Conservation (phyloP, 768 basidiomycete species). For the Glaciozyma martinii region DNA sequence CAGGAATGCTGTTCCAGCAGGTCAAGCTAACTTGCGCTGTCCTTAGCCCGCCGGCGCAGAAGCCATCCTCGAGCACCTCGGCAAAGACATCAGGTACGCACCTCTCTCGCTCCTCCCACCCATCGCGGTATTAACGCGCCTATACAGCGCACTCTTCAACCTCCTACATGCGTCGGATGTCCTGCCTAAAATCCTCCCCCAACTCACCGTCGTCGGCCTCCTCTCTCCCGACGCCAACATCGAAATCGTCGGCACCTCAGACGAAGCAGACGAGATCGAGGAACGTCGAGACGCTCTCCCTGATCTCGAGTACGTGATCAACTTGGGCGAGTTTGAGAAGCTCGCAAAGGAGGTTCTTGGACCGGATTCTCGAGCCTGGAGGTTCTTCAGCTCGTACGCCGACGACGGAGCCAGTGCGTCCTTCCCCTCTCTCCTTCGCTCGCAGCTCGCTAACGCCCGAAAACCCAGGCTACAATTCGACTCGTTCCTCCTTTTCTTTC, state of each 20-base stretch:
- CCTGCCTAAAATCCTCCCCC: not conserved
- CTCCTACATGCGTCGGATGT: constrained; percentile 9
- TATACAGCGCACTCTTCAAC: constrained; percentile 10
- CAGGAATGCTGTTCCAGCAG: too few species aligned
- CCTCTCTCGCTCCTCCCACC: not conserved
- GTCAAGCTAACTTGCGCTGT: too few species aligned
- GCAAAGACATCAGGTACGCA: constrained; percentile 11
- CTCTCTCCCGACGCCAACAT: constrained; percentile 3
- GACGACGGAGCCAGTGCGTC: constrained; percentile 18
- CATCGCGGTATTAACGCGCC: not conserved
- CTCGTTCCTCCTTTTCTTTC: not conserved
- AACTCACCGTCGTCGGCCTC: constrained; percentile 8
- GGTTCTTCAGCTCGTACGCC: constrained; percentile 5
- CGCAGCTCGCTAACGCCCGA: not conserved
- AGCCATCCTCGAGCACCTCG: constrained; percentile 8
- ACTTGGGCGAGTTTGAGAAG: constrained; percentile 25
- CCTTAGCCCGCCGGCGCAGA: constrained; percentile 18
- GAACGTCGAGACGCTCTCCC: constrained; percentile 4
- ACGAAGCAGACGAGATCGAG: constrained; percentile 14
- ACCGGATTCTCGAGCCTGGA: constrained; percentile 9
- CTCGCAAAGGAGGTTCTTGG: constrained; percentile 13
- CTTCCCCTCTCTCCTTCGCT: too few species aligned
- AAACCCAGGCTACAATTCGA: constrained; percentile 7
- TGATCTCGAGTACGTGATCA: constrained; percentile 4
- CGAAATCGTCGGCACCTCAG: constrained; percentile 5